Base-by-base conservation (phyloP, 805 yeast species). In the Lachancea fermentati region DNA sequence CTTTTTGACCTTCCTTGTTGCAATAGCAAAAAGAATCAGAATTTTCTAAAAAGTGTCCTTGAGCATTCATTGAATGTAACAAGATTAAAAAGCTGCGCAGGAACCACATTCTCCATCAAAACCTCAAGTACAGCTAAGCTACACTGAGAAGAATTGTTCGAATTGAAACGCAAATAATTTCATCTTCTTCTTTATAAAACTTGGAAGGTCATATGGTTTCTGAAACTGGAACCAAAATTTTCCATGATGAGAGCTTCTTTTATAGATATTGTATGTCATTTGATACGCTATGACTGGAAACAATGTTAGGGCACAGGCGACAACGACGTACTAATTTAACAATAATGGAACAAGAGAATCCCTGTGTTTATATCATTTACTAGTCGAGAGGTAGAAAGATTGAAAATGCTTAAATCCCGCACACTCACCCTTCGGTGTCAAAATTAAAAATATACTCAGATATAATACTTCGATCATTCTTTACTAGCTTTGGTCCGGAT, bases 71-170 rank as follows among this genome's bases (percentile, higher is more conserved):
- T 51, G 60, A 58, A 57, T 60, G 65, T 60, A 60, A 60, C 65
- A 60, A 60, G 65, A 57, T 58, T 44, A 52, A 48, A 50, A 42
- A 47, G 48, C 58, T 59, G 64, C 64, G 62, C 54, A 51, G 65
- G 63, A 50, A 57, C 62, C 65, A 56, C 62, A 45, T 34, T 60
- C 65, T 54, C 65, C 65, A 60, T 52, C 45, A 60, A 58, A 55
- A 59, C 65, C 65, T 54, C 60, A 41, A 32, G 32, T 19, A 16
- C 30, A 22, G 34, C 39, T 34, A 38, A 30, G 44, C 25, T n/a
- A 25, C 14, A 31, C 37, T 41, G 49, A 53, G 62, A 50, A 54
- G 65, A 60, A 60, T 58, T 60, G 65, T 60, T 54, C 58, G 65
- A 49, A 42, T 49, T 36, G 37, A 40, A 42, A 52, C 63, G 63